phyloP scores from a whole-genome alignment of 2,329 filamentous ascomycete species.

The Fusarium compactum region DNA sequence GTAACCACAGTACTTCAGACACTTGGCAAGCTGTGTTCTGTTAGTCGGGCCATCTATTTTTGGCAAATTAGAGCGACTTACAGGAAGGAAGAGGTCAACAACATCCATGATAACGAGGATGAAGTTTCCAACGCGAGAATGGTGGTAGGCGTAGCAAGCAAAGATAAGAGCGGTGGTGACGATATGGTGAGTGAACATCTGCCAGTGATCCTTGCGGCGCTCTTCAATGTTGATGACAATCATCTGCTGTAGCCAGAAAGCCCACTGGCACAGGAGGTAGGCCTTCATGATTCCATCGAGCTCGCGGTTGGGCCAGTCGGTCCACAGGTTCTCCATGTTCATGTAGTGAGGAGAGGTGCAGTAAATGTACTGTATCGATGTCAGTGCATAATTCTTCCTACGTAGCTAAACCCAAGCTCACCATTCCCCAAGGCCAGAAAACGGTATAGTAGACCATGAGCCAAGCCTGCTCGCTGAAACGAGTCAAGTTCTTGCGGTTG shows the following conservation, averaged over 20 bases:
- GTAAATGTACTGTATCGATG: constrained; percentile 77
- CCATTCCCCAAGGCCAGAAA: constrained; percentile 87
- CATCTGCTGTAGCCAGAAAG: constrained; percentile 95
- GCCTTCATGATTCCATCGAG: constrained; percentile 81
- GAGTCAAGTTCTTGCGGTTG: constrained; percentile 79
- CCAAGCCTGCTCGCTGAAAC: constrained; percentile 97
- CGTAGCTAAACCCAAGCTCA: constrained; percentile 59
- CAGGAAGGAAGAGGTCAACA: constrained; percentile 87
- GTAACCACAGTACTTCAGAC: constrained; percentile 89
- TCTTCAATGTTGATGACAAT: constrained; percentile 95
- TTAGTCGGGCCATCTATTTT: constrained; percentile 72
- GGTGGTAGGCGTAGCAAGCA: constrained; percentile 86
- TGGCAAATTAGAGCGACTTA: constrained; percentile 80
- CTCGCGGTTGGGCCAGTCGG: constrained; percentile 83
- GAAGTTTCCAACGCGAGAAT: constrained; percentile 87
- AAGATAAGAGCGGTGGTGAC: constrained; percentile 86
- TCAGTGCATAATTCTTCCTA: background rate
- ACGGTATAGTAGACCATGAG: constrained; percentile 83
- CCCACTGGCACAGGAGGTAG: constrained; percentile 90
- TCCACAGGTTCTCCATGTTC: constrained; percentile 83
- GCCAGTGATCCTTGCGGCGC: constrained; percentile 91
- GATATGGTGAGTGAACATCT: constrained; percentile 96
- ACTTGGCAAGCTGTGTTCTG: constrained; percentile 85
- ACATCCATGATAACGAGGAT: constrained; percentile 95
- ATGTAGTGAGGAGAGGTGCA: constrained; percentile 81